Evolutionary conservation across 257 asterid genomes (phyloP), one percentile per base, ranked within the genome.

Genomic region (Nicotiana attenuata): DNA sequence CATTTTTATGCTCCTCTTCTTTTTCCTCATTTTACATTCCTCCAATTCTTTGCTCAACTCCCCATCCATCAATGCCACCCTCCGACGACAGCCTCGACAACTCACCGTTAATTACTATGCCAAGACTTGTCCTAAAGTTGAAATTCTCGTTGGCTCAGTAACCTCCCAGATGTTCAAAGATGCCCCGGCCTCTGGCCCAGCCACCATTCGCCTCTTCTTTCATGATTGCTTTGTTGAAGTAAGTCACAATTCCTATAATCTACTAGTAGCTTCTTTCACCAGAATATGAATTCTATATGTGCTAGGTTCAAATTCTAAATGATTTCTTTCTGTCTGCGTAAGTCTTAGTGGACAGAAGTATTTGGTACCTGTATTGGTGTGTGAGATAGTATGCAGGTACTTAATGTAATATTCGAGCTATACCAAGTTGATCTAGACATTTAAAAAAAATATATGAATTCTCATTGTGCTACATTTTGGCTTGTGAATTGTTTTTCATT

Each of bases 121-220:
- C 11, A 90, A 92, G 50, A 73, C 96, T 2, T 96, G 99, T 90
- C 98, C 99, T 17, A 94, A 92, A 50, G 87, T 94, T 55, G 99
- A 96, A 2, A 89, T 87, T 84, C 90, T 94, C 7, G 90, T 96
- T 38, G 93, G 87, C 2, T 90, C 97, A 8, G 86, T 96, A 45
- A 94, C 99, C 33, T 89, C 94, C 1, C 90, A 85, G 69, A 97
- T 85, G 89, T 94, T 92, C 86, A 90, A 85, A 64, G 95, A 90
- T 7, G 88, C 90, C 0, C 98, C 99, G 7, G 86, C 93, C 61
- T 91, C 97, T 3, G 98, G 87, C 10, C 99, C 99, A 15, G 98
- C 97, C 81, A 94, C 98, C 84, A 92, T 96, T 73, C 97, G 99
- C 63, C 99, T 96, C 83, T 94, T 96, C 91, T 96, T 96, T 91